Evolutionary conservation across 2,329 filamentous ascomycete species (phyloP), one percentile per base, ranked within the genome.

Genomic region (Byssochlamys sp.): DNA sequence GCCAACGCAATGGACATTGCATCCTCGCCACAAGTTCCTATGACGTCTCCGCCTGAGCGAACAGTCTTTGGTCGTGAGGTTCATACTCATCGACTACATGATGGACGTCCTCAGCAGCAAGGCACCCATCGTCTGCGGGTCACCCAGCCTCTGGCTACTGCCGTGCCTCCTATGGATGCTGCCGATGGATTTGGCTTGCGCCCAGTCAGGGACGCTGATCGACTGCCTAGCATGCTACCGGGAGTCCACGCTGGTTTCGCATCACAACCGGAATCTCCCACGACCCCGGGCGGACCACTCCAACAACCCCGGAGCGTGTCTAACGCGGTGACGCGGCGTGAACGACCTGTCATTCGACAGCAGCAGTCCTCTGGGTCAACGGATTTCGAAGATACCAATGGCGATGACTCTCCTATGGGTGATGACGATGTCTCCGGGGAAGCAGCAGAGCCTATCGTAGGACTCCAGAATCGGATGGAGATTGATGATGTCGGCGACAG

Each of bases 231-330:
- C 55, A 95, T 94, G 86, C 79, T 87, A 51, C 83, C 87, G 5
- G 82, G 86, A 48, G 78, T 86, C 56, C 83, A 88, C 61, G 79
- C 82, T 10, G 86, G 88, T 55, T 76, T 91, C 56, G 82, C 83
- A 49, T 96, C 92, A n/a, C 91, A 95, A 70, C 94, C 94, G 7
- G 89, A 91, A 58, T 96, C 91, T 11, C 91, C 91, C 0, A 94
- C 90, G 5, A 95, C 91, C 0, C 91, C 91, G 12, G 80, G 88
- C 51, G 87, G 87, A 52, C 84, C 87, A 1, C 78, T 85, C 27
- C 85, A 74, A 6, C 39, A 45, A 56, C 75, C 79, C 54, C 87
- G 74, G 69, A 81, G 59, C 72, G 78, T 66, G 79, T 59, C 82
- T 76, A 60, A 80, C 79, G 27, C 79, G 74, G 52, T 79, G 76